A percentile compares a stretch with the other conserved stretches of the same genome.
Evolutionary conservation across 345 rosid species (phyloP).

Genomic region (Capsella bursapastoris): DNA sequence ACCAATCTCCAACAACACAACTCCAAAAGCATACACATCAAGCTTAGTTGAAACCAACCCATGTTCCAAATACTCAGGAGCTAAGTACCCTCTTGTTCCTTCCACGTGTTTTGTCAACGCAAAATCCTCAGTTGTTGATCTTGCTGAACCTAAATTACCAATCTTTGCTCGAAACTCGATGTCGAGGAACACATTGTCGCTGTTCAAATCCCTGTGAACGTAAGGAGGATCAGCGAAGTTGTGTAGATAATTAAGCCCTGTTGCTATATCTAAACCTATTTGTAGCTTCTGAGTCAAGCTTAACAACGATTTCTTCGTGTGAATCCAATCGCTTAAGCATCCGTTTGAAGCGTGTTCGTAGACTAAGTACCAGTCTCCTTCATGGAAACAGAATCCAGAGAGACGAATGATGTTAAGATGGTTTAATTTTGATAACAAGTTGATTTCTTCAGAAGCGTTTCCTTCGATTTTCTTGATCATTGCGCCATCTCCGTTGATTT

Average conservation of each 20-base stretch:
- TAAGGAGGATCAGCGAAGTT: slow-evolving; percentile 52
- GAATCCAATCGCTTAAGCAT: slow-evolving; percentile 72
- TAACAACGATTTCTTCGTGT: slow-evolving; percentile 44
- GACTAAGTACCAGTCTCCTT: slow-evolving; percentile 74
- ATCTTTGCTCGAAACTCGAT: slow-evolving; percentile 81
- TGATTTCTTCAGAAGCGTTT: slow-evolving; percentile 71
- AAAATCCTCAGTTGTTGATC: slow-evolving; percentile 59
- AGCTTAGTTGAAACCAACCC: slow-evolving; percentile 75
- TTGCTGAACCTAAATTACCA: slow-evolving; percentile 76
- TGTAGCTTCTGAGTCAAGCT: slow-evolving; percentile 65
- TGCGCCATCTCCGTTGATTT: slow-evolving; percentile 66
- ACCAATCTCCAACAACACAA: slow-evolving; percentile 66
- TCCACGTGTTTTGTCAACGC: slow-evolving; percentile 80
- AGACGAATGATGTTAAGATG: slow-evolving; percentile 75
- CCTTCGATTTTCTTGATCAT: slow-evolving; percentile 76
- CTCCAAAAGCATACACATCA: slow-evolving; percentile 86
- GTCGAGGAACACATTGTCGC: slow-evolving; percentile 71
- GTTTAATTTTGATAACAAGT: slow-evolving; percentile 62
- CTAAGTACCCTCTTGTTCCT: slow-evolving; percentile 85
- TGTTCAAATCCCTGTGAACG: slow-evolving; percentile 68
- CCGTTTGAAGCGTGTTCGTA: slow-evolving; percentile 78
- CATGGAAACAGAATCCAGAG: slow-evolving; percentile 69
- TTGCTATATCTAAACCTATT: slow-evolving; percentile 71
- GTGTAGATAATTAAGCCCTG: slow-evolving; percentile 82
- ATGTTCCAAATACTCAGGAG: slow-evolving; percentile 84